Percentiles rank a stretch among this genome's conserved stretches.
Evolutionary conservation across 352 stramenopile species (phyloP).

Genomic region (Globisporangium echinulatum): DNA sequence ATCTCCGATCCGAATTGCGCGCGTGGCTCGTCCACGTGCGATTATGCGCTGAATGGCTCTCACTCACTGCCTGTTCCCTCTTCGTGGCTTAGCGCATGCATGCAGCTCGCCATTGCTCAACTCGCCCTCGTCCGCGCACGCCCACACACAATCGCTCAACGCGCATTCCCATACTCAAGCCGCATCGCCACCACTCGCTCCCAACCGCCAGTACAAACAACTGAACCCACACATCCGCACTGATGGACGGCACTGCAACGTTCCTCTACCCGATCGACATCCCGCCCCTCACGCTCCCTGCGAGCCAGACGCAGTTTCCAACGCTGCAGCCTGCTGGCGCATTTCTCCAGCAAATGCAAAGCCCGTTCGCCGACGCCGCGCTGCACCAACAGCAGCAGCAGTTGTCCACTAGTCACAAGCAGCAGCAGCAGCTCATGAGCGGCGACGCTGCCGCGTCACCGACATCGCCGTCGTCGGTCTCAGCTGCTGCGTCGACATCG

Average conservation of each 20-base stretch:
- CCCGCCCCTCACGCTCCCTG: slow-evolving; percentile 9
- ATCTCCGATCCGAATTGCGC: no score
- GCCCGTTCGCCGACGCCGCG: background rate
- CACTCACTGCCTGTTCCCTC: no score
- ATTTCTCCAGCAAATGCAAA: slow-evolving; percentile 16
- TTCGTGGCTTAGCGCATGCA: no score
- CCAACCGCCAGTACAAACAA: background rate
- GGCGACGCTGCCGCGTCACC: background rate
- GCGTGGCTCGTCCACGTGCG: no score
- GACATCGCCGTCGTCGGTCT: slow-evolving; percentile 13
- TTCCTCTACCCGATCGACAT: slow-evolving; percentile 10
- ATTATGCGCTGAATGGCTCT: no score
- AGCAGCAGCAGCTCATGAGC: slow-evolving; percentile 1
- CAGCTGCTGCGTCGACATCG: slow-evolving; percentile 9
- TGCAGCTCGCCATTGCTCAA: slow-evolving; percentile 9
- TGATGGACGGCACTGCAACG: slow-evolving; percentile 4
- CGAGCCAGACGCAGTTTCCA: slow-evolving; percentile 8
- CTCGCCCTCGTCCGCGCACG: background rate
- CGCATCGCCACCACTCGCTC: background rate
- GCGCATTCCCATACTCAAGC: background rate
- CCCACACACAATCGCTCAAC: background rate
- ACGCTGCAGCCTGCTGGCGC: slow-evolving; percentile 14
- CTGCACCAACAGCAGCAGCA: background rate
- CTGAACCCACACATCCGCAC: background rate
- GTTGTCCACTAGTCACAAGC: background rate